Evolutionary conservation across 805 yeast genomes (phyloP), one percentile per base, ranked within the genome.

Genomic region (Grigorovia yakushimaensis): DNA sequence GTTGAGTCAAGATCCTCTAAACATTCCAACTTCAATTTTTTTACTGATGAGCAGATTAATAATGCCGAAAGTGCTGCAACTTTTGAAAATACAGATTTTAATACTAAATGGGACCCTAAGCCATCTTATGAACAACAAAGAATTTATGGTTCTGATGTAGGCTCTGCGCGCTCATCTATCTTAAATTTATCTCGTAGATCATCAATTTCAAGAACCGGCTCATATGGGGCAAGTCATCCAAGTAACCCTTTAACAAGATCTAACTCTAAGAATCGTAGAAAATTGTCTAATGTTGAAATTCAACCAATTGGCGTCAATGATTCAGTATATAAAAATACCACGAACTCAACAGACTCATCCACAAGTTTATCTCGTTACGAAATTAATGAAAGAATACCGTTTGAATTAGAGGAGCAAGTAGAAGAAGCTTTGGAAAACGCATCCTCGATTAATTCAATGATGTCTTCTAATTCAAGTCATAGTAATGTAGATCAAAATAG

Each of bases 1-100:
- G 4, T 3, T 33, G 15, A 33, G 7, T 33, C 37, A 43, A 64
- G 68, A 17, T 56, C 72, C 21, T 67, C 71, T 17, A 51, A 60
- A 17, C 55, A 56, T n/a, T 59, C 66, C 13, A 71, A 81, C 47
- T 91, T 93, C 68, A 76, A 79, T 51, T 91, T 89, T 62, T 91
- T 91, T 65, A 79, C 91, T 10, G 72, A 83, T 4, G 87, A 84
- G 47, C 93, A 88, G 54, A 82, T 91, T 42, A 89, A 84, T 57
- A 72, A 75, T 44, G 97, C 98, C 0, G 93, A 85, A 46, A 96
- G 96, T 42, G 74, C 91, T 1, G 85, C 96, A 1, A 82, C 91
- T 2, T 61, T 82, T 54, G 85, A 81, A 51, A 74, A 77, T 54
- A 76, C 84, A 20, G 93, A 84, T 59, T 84, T 81, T 57, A 82